Evolutionary conservation across 176 grass and related monocot genomes (phyloP).

Genomic region (Rhynchospora pubera): DNA sequence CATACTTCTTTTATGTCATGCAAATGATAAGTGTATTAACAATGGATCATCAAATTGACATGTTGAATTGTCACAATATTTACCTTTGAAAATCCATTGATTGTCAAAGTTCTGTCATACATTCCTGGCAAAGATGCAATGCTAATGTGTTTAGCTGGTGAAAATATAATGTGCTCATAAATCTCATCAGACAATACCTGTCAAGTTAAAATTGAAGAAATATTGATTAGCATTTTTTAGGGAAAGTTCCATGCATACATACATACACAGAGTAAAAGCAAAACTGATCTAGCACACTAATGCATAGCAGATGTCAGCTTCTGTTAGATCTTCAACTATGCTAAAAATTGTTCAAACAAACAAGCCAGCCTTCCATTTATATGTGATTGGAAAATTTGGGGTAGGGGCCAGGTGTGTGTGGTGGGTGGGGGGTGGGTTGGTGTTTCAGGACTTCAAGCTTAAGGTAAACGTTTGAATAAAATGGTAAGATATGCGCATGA

Average conservation of each 20-base stretch:
- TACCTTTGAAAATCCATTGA: constrained; percentile 78
- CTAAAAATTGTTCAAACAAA: neutral
- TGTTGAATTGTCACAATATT: neutral
- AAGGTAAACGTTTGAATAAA: too few species aligned
- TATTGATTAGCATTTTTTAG: neutral
- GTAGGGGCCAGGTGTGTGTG: neutral
- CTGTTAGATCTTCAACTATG: neutral
- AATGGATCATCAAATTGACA: neutral
- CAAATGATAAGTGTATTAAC: neutral
- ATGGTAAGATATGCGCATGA: too few species aligned
- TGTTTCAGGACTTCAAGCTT: too few species aligned
- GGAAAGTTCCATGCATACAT: neutral
- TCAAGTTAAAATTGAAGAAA: neutral
- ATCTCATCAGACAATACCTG: constrained; percentile 91
- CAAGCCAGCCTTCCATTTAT: neutral
- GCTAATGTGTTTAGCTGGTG: constrained; percentile 51
- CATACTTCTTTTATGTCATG: neutral
- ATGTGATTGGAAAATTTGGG: neutral
- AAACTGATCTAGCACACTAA: neutral
- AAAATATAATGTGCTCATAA: constrained; percentile 73
- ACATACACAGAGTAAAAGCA: neutral
- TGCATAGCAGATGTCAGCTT: neutral
- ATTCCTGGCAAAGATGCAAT: constrained; percentile 71
- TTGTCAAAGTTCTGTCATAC: constrained; percentile 62
- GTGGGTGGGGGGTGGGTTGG: neutral